phyloP scores from a whole-genome alignment of 1,284 basidiomycete genomes.

The Cutaneotrichosporon sp. region DNA sequence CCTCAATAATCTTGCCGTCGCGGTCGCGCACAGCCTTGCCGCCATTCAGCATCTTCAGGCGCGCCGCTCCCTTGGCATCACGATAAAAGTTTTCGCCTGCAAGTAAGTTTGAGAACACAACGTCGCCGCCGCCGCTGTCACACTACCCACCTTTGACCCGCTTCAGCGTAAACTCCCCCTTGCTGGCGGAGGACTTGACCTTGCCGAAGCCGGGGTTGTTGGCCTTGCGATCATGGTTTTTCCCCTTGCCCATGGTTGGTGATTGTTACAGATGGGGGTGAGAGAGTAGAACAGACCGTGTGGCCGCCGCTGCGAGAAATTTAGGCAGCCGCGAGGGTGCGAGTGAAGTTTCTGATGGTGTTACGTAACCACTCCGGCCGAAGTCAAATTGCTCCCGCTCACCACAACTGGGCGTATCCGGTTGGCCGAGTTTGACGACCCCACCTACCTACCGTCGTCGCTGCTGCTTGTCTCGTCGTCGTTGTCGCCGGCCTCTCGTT shows the following conservation, averaged over 20 bases:
- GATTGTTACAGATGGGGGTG: not conserved
- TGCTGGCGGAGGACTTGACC: slow-evolving; percentile 30
- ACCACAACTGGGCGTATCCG: not conserved
- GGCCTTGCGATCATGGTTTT: slow-evolving; percentile 46
- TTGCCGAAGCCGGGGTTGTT: slow-evolving; percentile 32
- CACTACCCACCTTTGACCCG: slow-evolving; percentile 59
- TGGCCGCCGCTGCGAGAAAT: not conserved
- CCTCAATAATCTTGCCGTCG: slow-evolving; percentile 83
- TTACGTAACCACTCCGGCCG: too few relatives aligned
- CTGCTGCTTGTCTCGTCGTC: not conserved
- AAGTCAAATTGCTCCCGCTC: too few relatives aligned
- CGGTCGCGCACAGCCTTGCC: slow-evolving; percentile 82
- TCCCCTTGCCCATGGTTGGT: slow-evolving; percentile 46
- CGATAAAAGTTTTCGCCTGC: slow-evolving; percentile 78
- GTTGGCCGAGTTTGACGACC: not conserved
- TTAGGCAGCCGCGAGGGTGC: too few relatives aligned
- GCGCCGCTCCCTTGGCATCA: slow-evolving; percentile 74
- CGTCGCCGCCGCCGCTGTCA: not conserved
- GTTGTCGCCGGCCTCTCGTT: not conserved
- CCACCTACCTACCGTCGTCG: not conserved
- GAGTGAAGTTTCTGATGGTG: too few relatives aligned
- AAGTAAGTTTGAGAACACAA: too few relatives aligned
- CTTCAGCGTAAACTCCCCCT: slow-evolving; percentile 52
- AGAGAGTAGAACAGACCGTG: not conserved
- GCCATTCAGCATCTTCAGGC: slow-evolving; percentile 84